A percentile compares a stretch with the other conserved stretches of the same genome.
Evolutionary conservation across 371 early-diverging fungal species (phyloP).

Genomic region (Rhizopus microsporus): DNA sequence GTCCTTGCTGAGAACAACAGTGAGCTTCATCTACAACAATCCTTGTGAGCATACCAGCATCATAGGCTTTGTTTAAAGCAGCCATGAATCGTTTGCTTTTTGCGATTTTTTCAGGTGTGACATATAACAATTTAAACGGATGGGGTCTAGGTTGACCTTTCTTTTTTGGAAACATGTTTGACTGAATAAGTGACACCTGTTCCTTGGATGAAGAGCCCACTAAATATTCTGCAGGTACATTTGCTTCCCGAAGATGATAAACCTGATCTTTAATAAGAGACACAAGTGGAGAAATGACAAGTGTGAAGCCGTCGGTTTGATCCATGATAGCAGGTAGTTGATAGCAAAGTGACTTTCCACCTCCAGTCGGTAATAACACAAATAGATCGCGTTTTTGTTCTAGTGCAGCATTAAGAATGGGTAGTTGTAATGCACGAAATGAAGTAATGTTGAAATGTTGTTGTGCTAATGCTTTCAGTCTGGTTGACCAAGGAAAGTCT

Average conservation of each 20-base stretch:
- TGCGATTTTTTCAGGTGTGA: constrained; percentile 90
- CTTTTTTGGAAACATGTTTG: constrained; percentile 37
- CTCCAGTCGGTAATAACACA: constrained; percentile 89
- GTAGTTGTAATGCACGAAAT: constrained; percentile 75
- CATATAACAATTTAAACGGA: constrained; percentile 68
- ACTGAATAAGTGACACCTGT: constrained; percentile 53
- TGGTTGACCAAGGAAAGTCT: constrained; percentile 56
- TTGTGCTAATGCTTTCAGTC: constrained; percentile 35
- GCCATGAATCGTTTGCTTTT: constrained; percentile 72
- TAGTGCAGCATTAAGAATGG: constrained; percentile 76
- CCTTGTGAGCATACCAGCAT: constrained; percentile 54
- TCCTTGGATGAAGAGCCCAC: constrained; percentile 60
- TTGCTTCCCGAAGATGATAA: constrained; percentile 66
- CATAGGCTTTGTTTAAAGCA: constrained; percentile 66
- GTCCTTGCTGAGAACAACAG: constrained; percentile 83
- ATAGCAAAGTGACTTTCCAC: constrained; percentile 89
- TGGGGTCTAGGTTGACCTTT: constrained; percentile 12
- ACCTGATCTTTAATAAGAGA: constrained; percentile 88
- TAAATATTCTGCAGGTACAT: constrained; percentile 70
- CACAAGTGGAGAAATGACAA: constrained; percentile 85
- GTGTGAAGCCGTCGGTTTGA: constrained; percentile 64
- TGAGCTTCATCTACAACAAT: constrained; percentile 91
- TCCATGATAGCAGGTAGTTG: constrained; percentile 82
- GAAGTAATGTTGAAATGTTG: constrained; percentile 50
- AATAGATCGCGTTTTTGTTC: constrained; percentile 71